Percentiles rank a stretch among this genome's conserved stretches.
These are phyloP conservation scores for Russula virescens DNA, from an alignment of 768 basidiomycete species.

Conservation along the genomic window DNA sequence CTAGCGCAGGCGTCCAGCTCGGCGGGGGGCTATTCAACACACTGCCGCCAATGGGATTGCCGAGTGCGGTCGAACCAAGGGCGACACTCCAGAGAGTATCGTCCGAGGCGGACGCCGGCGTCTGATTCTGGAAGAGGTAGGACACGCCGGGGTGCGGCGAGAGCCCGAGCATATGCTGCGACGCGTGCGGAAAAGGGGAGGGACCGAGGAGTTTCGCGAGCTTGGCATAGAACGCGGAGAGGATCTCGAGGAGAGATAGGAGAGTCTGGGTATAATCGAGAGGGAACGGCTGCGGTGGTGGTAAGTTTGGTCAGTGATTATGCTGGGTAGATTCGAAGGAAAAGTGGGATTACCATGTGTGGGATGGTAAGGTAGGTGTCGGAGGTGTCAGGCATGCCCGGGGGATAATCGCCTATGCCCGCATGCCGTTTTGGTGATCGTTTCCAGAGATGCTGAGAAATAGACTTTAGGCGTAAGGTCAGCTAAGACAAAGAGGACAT, in stretches of 20 bases:
- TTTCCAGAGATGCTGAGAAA: conserved; percentile 46
- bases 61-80: conserved; percentile 8
- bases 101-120: conserved; percentile 27
- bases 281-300: conserved; percentile 62
- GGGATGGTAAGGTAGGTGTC: conserved; percentile 65
- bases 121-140: conserved; percentile 58
- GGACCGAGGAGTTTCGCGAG: conserved; percentile 76
- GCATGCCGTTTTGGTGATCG: conserved; percentile 50
- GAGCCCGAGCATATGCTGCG: conserved; percentile 69
- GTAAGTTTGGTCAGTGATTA: background rate
- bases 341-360: conserved; percentile 54
- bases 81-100: conserved; percentile 70
- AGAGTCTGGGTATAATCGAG: conserved; percentile 87
- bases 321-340: background rate
- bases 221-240: conserved; percentile 86
- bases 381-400: conserved; percentile 56
- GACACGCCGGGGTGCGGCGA: conserved; percentile 81
- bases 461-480: too few relatives aligned
- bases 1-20: too few relatives aligned
- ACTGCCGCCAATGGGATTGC: too few relatives aligned
- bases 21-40: too few relatives aligned
- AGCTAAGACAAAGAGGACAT: too few relatives aligned
- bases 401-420: conserved; percentile 53
- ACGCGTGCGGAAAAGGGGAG: conserved; percentile 64
- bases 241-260: conserved; percentile 80